Conservation (phyloP, 2,329 filamentous ascomycete species). For the Aspergillus aculeatinus region DNA sequence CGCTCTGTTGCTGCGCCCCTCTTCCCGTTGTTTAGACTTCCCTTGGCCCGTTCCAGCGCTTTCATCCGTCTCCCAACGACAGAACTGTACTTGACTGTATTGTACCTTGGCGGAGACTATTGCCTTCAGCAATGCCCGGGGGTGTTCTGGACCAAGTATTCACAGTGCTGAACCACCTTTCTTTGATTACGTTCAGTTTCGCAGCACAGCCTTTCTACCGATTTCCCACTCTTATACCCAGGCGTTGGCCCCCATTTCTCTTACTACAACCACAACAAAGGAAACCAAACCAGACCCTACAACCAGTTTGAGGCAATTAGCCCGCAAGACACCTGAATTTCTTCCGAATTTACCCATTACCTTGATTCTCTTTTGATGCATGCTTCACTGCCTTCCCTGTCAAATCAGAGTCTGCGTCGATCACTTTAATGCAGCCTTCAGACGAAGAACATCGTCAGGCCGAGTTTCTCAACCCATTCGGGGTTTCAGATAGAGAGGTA, state of each 20-base stretch:
- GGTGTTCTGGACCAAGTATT: too few relatives aligned
- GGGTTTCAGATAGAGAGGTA: conserved; percentile 15
- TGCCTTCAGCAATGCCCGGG: background rate
- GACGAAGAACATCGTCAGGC: conserved; percentile 13
- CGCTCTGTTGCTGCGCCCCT: background rate
- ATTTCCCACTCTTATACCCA: background rate
- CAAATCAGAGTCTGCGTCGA: conserved; percentile 10
- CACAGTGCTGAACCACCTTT: background rate
- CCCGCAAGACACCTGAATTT: background rate
- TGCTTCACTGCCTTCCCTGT: background rate
- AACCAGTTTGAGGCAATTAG: background rate
- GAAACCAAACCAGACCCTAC: background rate
- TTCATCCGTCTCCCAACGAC: background rate
- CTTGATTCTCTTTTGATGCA: background rate
- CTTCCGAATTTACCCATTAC: background rate
- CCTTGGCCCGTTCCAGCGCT: background rate
- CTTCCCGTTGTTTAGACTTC: background rate
- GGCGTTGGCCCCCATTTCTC: background rate
- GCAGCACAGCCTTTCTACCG: background rate
- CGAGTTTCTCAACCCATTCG: conserved; percentile 15
- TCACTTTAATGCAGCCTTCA: conserved; percentile 20
- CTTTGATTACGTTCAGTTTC: background rate
- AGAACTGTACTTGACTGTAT: background rate
- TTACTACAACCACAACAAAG: background rate
- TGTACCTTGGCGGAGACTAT: background rate